Percentiles rank a stretch among this genome's conserved stretches.
These are phyloP conservation scores for Metarhizium rileyi DNA, from an alignment of 2,329 filamentous ascomycete genomes.

Conservation along the genomic window DNA sequence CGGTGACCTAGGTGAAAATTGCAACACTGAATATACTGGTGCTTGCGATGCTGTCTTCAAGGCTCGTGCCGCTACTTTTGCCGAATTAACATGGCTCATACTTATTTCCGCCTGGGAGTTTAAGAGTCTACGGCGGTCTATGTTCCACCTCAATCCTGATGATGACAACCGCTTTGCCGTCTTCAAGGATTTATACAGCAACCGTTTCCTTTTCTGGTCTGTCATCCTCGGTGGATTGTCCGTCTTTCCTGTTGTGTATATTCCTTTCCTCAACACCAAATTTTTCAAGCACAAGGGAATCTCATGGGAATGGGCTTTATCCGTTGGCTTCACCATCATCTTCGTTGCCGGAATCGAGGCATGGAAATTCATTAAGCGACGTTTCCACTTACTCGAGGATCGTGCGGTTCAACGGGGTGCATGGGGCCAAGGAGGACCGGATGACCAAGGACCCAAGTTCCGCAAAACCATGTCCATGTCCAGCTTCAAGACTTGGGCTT, in stretches of 20 bases:
- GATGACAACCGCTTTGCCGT: conserved; percentile 41
- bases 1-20: conserved; percentile 47
- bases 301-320: conserved; percentile 66
- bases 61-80: conserved; percentile 64
- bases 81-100: conserved; percentile 63
- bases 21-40: conserved; percentile 50
- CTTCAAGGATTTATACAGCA: conserved; percentile 56
- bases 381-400: conserved; percentile 41
- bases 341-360: conserved; percentile 59
- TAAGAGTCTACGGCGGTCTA: conserved; percentile 59
- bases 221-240: conserved; percentile 50
- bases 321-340: conserved; percentile 51
- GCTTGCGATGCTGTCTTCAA: conserved; percentile 54
- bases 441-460: conserved; percentile 35
- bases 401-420: conserved; percentile 37
- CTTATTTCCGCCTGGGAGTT: conserved; percentile 72
- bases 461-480: conserved; percentile 40
- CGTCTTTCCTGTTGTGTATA: conserved; percentile 61
- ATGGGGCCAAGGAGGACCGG: conserved; percentile 44
- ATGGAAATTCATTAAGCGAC: conserved; percentile 63
- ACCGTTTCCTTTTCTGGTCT: conserved; percentile 62
- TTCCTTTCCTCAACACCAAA: conserved; percentile 57
- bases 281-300: conserved; percentile 67
- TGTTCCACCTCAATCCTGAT: conserved; percentile 56
- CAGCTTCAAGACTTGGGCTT: conserved; percentile 39